phyloP scores from a whole-genome alignment of 139 green algal genomes.

The Chlorella vulgaris region DNA sequence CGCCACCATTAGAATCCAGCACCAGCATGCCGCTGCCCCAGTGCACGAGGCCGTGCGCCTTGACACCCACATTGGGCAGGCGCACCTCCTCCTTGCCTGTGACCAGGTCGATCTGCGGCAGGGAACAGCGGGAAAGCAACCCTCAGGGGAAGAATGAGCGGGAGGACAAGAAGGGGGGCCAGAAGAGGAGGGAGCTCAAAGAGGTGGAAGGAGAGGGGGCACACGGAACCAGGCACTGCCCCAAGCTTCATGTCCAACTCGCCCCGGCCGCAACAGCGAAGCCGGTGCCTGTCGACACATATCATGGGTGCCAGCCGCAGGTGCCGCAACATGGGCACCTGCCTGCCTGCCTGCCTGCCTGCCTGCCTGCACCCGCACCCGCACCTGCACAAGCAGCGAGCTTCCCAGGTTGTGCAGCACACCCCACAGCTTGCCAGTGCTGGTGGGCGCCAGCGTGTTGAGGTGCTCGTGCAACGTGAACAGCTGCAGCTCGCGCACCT shows the following conservation, averaged over 20 bases:
- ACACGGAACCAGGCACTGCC: no score
- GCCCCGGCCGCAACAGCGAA: no score
- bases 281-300: no score
- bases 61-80: slow-evolving; percentile 54
- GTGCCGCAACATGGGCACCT: background rate
- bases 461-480: slow-evolving; percentile 73
- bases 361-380: slow-evolving; percentile 29
- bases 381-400: background rate
- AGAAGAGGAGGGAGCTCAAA: background rate
- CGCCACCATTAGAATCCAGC: slow-evolving; percentile 63
- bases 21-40: slow-evolving; percentile 55
- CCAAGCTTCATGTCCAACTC: no score
- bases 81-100: slow-evolving; percentile 21
- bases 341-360: background rate
- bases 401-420: slow-evolving; percentile 80
- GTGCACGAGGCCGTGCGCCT: slow-evolving; percentile 67
- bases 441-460: slow-evolving; percentile 74
- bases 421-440: slow-evolving; percentile 59
- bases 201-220: no score
- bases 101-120: slow-evolving; percentile 51
- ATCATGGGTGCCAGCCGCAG: background rate
- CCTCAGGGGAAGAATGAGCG: no score
- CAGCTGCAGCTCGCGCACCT: slow-evolving; percentile 55
- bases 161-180: background rate
- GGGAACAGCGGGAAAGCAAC: no score